Evolutionary conservation across 257 asterid species (phyloP).

Genomic region (Jaltomata sinuosa): DNA sequence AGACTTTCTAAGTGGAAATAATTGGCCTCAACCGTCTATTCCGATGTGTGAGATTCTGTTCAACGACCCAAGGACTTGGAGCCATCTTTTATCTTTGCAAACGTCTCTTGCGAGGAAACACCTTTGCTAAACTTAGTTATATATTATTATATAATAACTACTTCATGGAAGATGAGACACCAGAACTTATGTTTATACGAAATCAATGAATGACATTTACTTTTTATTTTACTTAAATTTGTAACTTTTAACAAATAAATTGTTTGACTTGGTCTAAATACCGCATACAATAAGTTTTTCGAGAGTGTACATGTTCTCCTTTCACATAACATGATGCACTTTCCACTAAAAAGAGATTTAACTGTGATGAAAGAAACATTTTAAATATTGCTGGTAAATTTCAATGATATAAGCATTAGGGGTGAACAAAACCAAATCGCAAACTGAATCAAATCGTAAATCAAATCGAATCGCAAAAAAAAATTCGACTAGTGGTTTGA

Average conservation of each 20-base stretch:
- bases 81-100: not conserved
- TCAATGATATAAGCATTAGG: not conserved
- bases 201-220: too few relatives aligned
- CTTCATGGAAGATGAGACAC: not conserved
- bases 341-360: too few relatives aligned
- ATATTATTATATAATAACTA: not conserved
- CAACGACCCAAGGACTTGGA: too few relatives aligned
- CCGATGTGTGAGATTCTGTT: not conserved
- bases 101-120: not conserved
- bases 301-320: not conserved
- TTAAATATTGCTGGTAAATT: not conserved
- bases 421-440: too few relatives aligned
- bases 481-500: too few relatives aligned
- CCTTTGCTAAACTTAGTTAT: not conserved
- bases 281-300: too few relatives aligned
- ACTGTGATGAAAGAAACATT: not conserved
- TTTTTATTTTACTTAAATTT: too few relatives aligned
- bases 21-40: too few relatives aligned
- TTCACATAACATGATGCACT: not conserved
- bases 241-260: not conserved
- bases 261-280: not conserved
- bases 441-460: too few relatives aligned
- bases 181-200: too few relatives aligned
- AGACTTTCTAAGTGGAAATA: too few relatives aligned
- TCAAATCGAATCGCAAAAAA: too few relatives aligned